Percentiles rank a stretch among this genome's conserved stretches.
Evolutionary conservation across 176 grass and related monocot species (phyloP).

Genomic region (Musa itinerans): DNA sequence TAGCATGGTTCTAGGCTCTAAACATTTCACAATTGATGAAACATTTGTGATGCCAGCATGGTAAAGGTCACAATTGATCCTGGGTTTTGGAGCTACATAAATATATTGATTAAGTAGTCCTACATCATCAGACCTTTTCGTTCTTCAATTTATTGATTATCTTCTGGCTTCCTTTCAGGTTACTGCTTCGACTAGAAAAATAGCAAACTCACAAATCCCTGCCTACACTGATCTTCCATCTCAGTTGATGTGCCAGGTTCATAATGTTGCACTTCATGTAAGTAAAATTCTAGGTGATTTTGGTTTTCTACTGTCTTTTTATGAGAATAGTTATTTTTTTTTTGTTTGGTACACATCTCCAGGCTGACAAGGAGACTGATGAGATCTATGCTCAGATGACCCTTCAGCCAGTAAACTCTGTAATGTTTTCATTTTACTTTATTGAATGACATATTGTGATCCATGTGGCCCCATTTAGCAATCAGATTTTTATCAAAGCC

Average conservation of each 20-base stretch:
- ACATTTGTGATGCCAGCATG: no score
- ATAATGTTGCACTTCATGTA: slow-evolving; percentile 84
- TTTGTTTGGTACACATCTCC: not conserved
- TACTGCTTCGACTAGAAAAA: slow-evolving; percentile 78
- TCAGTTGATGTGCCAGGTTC: slow-evolving; percentile 95
- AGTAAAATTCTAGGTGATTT: slow-evolving; percentile 1
- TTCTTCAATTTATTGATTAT: not conserved
- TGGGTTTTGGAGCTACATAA: no score
- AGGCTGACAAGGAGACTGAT: slow-evolving; percentile 96
- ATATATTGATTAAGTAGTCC: not conserved
- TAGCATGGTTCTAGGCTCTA: not conserved
- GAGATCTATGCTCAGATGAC: slow-evolving; percentile 97
- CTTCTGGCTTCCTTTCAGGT: slow-evolving; percentile 37
- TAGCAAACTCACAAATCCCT: slow-evolving; percentile 66
- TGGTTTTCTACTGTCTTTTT: not conserved
- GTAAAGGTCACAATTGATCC: no score
- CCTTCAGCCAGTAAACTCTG: slow-evolving; percentile 81
- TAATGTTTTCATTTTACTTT: slow-evolving; percentile 26
- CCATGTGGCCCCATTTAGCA: not conserved
- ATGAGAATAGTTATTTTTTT: not conserved
- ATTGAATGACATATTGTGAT: not conserved
- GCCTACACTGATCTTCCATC: slow-evolving; percentile 79
- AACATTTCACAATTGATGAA: no score
- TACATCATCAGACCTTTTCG: not conserved
- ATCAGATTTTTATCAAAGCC: not conserved